Evolutionary conservation across 2,329 filamentous ascomycete genomes (phyloP), one percentile per base, ranked within the genome.

Genomic region (Trichoderma sp.): DNA sequence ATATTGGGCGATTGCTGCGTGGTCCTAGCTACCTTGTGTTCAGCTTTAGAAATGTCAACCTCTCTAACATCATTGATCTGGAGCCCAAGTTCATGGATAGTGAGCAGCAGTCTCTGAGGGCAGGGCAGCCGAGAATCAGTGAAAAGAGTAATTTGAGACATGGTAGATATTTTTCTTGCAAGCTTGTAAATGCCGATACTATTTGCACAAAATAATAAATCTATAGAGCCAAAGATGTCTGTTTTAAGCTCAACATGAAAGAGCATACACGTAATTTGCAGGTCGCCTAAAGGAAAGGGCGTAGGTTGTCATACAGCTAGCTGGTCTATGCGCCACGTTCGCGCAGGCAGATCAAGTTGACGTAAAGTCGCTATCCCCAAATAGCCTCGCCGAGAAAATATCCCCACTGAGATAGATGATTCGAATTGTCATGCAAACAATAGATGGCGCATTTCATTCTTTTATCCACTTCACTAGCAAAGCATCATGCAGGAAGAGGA

Each of bases 71-170:
- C 47, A 16, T 63, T 63, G 21, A 63, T 52, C 31, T 63, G 47
- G 6, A 63, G 60, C 14, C 47, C 31, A 53, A 63, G n/a, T 53
- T 63, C 60, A 5, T 63, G 47, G 7, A 63, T 37, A 11, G 60
- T 63, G 6, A 63, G 60, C 0, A 63, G 60, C 31, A 63, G 31
- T 2, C 60, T 47, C 16, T 63, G 60, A 27, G 60, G 60, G 47
- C 60, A 63, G 24, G 60, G 60, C 47, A 63, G n/a, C n/a, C 60
- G 33, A 29, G 60, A 63, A 21, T 63, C 60, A 37, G 60, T 55
- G 21, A 63, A 63, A 3, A 63, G 47, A 37, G 60, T 63, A 29
- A 63, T 63, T 16, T 53, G 43, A 5, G 60, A 63, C 60, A 63
- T 63, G 29, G 10, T 53, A 7, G 35, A 13, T 56, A 16, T 11